Evolutionary conservation across 176 grass and related monocot genomes (phyloP).

Genomic region (Musa beccarii): DNA sequence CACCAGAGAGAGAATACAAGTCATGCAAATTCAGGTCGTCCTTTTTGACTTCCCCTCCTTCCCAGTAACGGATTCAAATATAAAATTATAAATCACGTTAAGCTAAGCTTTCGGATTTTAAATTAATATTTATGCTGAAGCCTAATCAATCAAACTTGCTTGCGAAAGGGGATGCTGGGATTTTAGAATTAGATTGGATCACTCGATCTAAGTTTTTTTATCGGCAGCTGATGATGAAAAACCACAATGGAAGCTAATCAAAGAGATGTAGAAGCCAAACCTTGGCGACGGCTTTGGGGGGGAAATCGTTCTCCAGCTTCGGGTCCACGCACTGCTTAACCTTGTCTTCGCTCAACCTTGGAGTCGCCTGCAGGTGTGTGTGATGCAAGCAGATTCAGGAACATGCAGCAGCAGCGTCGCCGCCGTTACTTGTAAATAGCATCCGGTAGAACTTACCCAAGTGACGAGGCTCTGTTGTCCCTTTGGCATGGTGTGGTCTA

Average conservation of each 20-base stretch:
- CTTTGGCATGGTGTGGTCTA: slow-evolving; percentile 95
- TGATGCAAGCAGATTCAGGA: slow-evolving; percentile 2
- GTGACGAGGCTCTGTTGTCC: slow-evolving; percentile 94
- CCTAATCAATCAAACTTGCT: too few relatives aligned
- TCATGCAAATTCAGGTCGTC: too few relatives aligned
- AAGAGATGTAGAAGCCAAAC: slow-evolving; percentile 7
- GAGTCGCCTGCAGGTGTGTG: slow-evolving; percentile 46
- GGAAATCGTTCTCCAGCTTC: slow-evolving; percentile 66
- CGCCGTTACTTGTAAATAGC: background rate
- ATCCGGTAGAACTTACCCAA: slow-evolving; percentile 43
- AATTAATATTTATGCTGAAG: too few relatives aligned
- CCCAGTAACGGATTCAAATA: too few relatives aligned
- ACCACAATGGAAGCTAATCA: background rate
- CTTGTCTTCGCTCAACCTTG: slow-evolving; percentile 91
- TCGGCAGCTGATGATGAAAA: background rate
- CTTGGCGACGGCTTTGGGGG: slow-evolving; percentile 92
- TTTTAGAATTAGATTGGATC: background rate
- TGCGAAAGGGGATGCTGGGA: too few relatives aligned
- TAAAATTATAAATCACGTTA: too few relatives aligned
- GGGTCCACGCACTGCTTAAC: slow-evolving; percentile 95
- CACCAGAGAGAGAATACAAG: too few relatives aligned
- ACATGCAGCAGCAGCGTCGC: background rate
- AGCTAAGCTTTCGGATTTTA: too few relatives aligned
- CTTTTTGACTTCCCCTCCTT: too few relatives aligned
- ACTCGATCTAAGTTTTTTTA: background rate